Conservation (phyloP, 768 basidiomycete genomes). For the Mrakia hoshinonis region DNA sequence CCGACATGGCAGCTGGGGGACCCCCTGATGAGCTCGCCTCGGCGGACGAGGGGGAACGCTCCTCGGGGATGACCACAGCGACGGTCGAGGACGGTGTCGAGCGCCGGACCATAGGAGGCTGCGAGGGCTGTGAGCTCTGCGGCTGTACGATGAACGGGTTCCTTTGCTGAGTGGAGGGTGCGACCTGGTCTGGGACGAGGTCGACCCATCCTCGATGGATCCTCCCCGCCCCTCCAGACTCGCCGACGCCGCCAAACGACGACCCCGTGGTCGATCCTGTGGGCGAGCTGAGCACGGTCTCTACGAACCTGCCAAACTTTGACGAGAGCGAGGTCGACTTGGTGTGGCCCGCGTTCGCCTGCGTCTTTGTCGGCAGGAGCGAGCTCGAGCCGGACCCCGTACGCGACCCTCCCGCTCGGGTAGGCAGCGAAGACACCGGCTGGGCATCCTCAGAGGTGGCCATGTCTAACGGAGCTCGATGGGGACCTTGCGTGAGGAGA, state of each 20-base stretch:
- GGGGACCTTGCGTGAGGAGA: too few species aligned
- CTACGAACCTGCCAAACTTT: slow-evolving; percentile 16
- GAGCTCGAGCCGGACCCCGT: not conserved
- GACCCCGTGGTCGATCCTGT: not conserved
- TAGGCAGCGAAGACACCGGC: too few species aligned
- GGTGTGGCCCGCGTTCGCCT: not conserved
- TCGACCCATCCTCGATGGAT: slow-evolving; percentile 12
- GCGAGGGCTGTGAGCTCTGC: not conserved
- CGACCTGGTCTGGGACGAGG: not conserved
- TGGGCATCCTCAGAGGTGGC: not conserved
- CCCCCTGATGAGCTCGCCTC: not conserved
- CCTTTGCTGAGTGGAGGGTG: not conserved
- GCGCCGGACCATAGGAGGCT: not conserved
- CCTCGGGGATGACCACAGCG: not conserved
- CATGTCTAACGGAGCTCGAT: too few species aligned
- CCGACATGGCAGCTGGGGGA: not conserved
- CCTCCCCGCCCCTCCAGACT: too few species aligned
- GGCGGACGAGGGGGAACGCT: not conserved
- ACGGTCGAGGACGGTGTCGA: too few species aligned
- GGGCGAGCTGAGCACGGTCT: not conserved
- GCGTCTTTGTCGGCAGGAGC: slow-evolving; percentile 1
- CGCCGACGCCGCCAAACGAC: not conserved
- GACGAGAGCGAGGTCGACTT: not conserved
- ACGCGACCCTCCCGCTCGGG: not conserved
- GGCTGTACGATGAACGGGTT: not conserved